Evolutionary conservation across 805 yeast species (phyloP).

Genomic region (Pichia cabralensis): DNA sequence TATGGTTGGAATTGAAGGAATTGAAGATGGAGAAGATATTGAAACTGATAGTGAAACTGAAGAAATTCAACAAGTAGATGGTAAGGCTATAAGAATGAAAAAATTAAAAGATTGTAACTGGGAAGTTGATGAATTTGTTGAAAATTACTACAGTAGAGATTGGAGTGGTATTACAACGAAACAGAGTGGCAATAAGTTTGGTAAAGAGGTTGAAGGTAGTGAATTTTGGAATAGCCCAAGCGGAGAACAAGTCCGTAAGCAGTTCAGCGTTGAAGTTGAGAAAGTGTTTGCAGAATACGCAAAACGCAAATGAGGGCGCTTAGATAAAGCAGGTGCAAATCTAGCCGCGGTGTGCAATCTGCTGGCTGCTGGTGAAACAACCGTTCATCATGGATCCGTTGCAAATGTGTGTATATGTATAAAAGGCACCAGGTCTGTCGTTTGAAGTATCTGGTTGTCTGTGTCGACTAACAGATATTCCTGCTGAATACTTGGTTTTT

Average conservation of each 20-base stretch:
- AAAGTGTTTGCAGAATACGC: neutral
- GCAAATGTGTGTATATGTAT: too few relatives aligned
- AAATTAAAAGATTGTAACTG: slow-evolving; percentile 1
- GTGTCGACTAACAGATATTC: too few relatives aligned
- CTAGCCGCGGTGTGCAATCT: slow-evolving; percentile 3
- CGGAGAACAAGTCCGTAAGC: too few relatives aligned
- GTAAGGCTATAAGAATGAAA: too few relatives aligned
- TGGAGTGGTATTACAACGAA: slow-evolving; percentile 2
- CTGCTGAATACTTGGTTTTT: too few relatives aligned
- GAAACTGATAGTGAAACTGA: slow-evolving; percentile 1
- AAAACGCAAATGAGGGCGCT: neutral
- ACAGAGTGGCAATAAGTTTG: too few relatives aligned
- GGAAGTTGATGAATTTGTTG: neutral
- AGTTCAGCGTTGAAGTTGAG: neutral
- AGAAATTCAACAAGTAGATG: neutral
- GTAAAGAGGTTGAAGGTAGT: too few relatives aligned
- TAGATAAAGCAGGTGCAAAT: neutral
- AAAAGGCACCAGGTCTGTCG: too few relatives aligned
- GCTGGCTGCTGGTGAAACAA: too few relatives aligned
- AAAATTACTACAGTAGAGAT: neutral
- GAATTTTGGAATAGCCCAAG: too few relatives aligned
- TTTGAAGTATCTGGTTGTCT: too few relatives aligned
- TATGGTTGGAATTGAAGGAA: slow-evolving; percentile 5
- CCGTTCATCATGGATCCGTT: too few relatives aligned
- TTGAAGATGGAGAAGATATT: neutral